Base-by-base conservation (phyloP, 495 filamentous ascomycete genomes). In the Aspergillus panamensis region DNA sequence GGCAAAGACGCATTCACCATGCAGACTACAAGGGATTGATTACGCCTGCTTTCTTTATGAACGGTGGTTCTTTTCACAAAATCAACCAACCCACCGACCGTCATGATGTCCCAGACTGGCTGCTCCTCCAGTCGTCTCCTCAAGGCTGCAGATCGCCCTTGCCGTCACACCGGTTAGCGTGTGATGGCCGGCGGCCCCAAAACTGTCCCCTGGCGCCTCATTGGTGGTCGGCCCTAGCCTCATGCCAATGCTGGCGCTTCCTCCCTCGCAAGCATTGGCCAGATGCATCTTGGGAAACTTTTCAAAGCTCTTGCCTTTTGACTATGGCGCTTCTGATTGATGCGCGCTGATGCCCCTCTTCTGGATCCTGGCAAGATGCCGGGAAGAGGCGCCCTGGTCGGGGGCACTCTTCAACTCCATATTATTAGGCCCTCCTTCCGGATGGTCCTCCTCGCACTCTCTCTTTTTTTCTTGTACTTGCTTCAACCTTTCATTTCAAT, bases 141-240 rank as follows among this genome's bases (percentile, higher is more conserved):
- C 44, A 53, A 48, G 16, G 32, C 59, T 74, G 73, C 73, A 73
- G 73, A 72, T 73, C 71, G 51, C 48, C 55, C 56, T 52, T 49
- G 48, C 57, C 63, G 69, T 73, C 72, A 76, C 73, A 75, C 67
- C 35, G 59, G 35, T 63, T 75, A 77, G 73, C 62, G 73, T 76
- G 74, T 77, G 74, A 77, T 57, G 70, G 64, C 64, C 60, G 50
- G 53, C 63, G 58, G 67, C 61, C 66, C 45, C 65, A 39, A 44
- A 53, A 45, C 49, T 53, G 25, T 49, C 45, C 51, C 62, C 42
- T 40, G 59, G 17, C 59, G 40, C 60, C 64, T 66, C 53, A 77
- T 77, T 77, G 74, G 74, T 62, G 70, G 64, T 45, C 55, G 39
- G 25, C 51, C 61, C 57, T 63, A 58, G 48, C 33, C 48, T 59